phyloP scores from a whole-genome alignment of 345 rosid species.

The Salix udensis region DNA sequence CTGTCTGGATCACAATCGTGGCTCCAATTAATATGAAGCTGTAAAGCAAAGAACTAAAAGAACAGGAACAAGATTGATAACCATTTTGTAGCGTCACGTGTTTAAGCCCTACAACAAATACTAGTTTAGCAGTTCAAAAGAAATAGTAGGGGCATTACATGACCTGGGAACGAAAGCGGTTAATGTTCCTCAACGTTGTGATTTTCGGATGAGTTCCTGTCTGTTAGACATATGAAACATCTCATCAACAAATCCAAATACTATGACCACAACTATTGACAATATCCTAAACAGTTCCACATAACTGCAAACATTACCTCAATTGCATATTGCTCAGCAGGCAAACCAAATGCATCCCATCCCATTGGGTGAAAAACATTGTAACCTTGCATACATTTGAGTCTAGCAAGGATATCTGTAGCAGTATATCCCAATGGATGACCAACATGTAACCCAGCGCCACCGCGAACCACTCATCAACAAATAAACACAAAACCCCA shows the following conservation, averaged over 20 bases:
- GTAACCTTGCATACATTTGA: conserved; percentile 87
- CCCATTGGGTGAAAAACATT: conserved; percentile 97
- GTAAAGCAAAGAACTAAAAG: not conserved
- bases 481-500: not conserved
- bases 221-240: conserved; percentile 34
- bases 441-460: conserved; percentile 96
- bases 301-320: conserved; percentile 42
- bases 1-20: not conserved
- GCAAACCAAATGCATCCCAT: conserved; percentile 99
- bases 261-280: not conserved
- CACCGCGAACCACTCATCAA: conserved; percentile 44
- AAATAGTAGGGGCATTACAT: conserved; percentile 10
- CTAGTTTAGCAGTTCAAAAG: not conserved
- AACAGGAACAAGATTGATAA: not conserved
- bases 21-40: not conserved
- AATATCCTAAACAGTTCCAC: not conserved
- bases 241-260: conserved; percentile 12
- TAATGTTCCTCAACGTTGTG: conserved; percentile 81
- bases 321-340: conserved; percentile 95
- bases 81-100: not conserved
- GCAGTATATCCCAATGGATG: conserved; percentile 97
- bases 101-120: not conserved
- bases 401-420: conserved; percentile 82
- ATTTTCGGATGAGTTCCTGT: conserved; percentile 92
- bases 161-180: conserved; percentile 81